Percentiles rank a stretch among this genome's conserved stretches.
phyloP scores from a whole-genome alignment of 2,329 filamentous ascomycete genomes.

The Xylariaceae sp. region DNA sequence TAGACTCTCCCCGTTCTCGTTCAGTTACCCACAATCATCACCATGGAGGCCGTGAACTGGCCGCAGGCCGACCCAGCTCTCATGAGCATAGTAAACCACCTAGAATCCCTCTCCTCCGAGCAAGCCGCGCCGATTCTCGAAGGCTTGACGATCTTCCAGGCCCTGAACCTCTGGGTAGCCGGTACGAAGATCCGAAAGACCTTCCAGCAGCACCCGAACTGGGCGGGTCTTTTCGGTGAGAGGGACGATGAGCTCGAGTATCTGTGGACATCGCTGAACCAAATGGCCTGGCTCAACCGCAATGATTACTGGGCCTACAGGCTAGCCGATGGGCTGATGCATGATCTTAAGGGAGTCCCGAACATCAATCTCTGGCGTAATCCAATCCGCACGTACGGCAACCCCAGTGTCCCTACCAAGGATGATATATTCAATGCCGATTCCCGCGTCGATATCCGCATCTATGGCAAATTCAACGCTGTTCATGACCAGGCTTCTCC shows the following conservation, averaged over 20 bases:
- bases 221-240: constrained; percentile 1
- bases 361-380: not conserved
- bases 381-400: not conserved
- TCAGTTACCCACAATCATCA: not conserved
- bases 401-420: too few relatives aligned
- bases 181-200: not conserved
- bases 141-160: constrained; percentile 1
- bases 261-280: constrained; percentile 1
- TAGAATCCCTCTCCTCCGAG: constrained; percentile 9
- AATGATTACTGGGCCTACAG: not conserved
- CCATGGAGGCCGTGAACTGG: not conserved
- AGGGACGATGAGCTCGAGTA: not conserved
- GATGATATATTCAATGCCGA: too few relatives aligned
- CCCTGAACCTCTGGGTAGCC: not conserved
- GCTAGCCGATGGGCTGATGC: not conserved
- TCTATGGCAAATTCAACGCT: not conserved
- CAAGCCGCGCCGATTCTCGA: constrained; percentile 6
- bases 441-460: too few relatives aligned
- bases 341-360: not conserved
- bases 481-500: not conserved
- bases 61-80: not conserved
- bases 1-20: not conserved
- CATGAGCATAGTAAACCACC: constrained; percentile 1
- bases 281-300: constrained; percentile 1
- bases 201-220: not conserved